These are phyloP conservation scores for Aspergillus texensis DNA, from an alignment of 2,329 filamentous ascomycete genomes.

Conservation along the genomic window DNA sequence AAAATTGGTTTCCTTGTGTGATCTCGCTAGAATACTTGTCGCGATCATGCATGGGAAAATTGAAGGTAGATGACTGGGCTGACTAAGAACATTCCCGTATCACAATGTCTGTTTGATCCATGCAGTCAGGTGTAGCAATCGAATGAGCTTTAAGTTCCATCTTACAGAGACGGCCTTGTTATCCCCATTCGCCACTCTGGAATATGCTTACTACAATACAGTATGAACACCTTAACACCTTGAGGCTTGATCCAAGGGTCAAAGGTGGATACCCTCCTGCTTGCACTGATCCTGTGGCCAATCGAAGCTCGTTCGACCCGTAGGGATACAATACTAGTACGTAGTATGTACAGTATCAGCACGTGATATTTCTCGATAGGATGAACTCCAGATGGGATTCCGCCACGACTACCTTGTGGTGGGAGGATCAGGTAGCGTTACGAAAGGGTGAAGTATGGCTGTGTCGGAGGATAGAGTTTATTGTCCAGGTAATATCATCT, in stretches of 20 bases:
- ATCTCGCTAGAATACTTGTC: neutral
- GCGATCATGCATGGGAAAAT: neutral
- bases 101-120: neutral
- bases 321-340: neutral
- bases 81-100: neutral
- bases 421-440: neutral
- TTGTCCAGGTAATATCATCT: conserved; percentile 16
- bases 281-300: neutral
- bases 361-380: conserved; percentile 22
- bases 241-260: neutral
- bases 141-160: neutral
- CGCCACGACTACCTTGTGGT: neutral
- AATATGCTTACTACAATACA: neutral
- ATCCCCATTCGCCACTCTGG: neutral
- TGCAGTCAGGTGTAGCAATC: neutral
- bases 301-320: neutral
- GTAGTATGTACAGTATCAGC: conserved; percentile 15
- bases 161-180: neutral
- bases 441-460: conserved; percentile 19
- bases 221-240: neutral
- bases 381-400: neutral
- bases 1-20: too few species aligned
- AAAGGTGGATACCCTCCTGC: neutral
- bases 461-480: conserved; percentile 14
- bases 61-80: neutral